These are phyloP conservation scores for Glycine tomentella DNA, from an alignment of 306 rosid species.

Conservation along the genomic window DNA sequence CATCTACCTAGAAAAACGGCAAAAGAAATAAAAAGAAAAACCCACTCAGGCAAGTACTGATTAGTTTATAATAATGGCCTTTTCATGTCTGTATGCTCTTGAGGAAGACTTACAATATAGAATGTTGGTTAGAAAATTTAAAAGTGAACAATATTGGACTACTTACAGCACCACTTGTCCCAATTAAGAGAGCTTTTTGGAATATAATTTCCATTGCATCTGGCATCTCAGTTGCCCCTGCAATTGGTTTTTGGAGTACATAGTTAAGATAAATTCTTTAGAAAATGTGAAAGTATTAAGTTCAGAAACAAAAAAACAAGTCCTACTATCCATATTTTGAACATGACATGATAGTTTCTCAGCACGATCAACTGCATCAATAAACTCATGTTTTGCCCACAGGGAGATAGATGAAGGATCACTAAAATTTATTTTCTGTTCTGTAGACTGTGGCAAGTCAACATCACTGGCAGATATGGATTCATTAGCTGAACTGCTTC, in stretches of 20 bases:
- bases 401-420: constrained; percentile 63
- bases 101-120: background rate
- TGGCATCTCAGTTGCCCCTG: constrained; percentile 68
- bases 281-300: constrained; percentile 20
- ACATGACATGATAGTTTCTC: constrained; percentile 67
- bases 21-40: background rate
- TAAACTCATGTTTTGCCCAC: constrained; percentile 77
- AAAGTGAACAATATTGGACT: constrained; percentile 15
- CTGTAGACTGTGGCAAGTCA: constrained; percentile 43
- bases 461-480: constrained; percentile 39
- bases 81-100: background rate
- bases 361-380: constrained; percentile 72
- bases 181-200: constrained; percentile 53
- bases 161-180: constrained; percentile 82
- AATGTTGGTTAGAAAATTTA: constrained; percentile 24
- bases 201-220: constrained; percentile 82
- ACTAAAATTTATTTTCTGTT: constrained; percentile 62
- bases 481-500: constrained; percentile 55
- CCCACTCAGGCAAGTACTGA: constrained; percentile 18
- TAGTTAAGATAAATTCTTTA: constrained; percentile 6
- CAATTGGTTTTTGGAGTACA: constrained; percentile 25
- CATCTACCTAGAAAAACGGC: constrained; percentile 70
- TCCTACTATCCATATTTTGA: constrained; percentile 76
- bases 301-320: constrained; percentile 35
- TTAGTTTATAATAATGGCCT: background rate